Evolutionary conservation across 371 early-diverging fungal species (phyloP).

Genomic region (Actinomortierella ambigua): DNA sequence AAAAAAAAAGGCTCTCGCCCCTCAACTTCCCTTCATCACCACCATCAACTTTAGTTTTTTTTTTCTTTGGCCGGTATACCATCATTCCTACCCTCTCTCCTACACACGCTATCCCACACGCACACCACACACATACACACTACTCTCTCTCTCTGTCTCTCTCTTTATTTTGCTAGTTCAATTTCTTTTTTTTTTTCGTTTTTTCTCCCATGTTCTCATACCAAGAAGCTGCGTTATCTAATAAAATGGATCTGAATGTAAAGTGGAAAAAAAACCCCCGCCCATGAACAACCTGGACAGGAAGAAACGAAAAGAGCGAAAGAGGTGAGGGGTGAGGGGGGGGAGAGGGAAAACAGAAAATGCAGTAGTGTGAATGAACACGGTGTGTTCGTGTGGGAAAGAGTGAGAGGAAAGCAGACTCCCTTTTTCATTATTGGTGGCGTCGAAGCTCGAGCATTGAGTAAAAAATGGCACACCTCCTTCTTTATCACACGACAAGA

Average conservation of each 20-base stretch:
- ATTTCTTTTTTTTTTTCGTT: slow-evolving; percentile 1
- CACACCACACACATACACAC: neutral
- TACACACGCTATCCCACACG: neutral
- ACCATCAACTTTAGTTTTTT: slow-evolving; percentile 1
- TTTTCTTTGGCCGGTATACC: too few species aligned
- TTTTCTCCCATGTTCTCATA: neutral
- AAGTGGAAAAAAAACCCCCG: neutral
- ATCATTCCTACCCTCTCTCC: too few species aligned
- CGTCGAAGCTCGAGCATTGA: too few species aligned
- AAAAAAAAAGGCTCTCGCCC: neutral
- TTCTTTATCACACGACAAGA: too few species aligned
- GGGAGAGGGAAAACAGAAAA: too few species aligned
- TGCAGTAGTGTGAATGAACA: too few species aligned
- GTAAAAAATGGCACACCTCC: too few species aligned
- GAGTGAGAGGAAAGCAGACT: too few species aligned
- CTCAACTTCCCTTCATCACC: neutral
- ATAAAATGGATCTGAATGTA: neutral
- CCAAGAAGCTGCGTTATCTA: neutral
- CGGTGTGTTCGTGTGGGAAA: too few species aligned
- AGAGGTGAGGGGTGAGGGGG: too few species aligned
- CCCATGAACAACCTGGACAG: neutral
- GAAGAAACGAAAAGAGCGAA: neutral
- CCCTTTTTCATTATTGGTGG: too few species aligned
- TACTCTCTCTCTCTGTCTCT: neutral
- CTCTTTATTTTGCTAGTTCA: neutral